Evolutionary conservation across 768 basidiomycete genomes (phyloP).

Genomic region (Trametes coccinea): DNA sequence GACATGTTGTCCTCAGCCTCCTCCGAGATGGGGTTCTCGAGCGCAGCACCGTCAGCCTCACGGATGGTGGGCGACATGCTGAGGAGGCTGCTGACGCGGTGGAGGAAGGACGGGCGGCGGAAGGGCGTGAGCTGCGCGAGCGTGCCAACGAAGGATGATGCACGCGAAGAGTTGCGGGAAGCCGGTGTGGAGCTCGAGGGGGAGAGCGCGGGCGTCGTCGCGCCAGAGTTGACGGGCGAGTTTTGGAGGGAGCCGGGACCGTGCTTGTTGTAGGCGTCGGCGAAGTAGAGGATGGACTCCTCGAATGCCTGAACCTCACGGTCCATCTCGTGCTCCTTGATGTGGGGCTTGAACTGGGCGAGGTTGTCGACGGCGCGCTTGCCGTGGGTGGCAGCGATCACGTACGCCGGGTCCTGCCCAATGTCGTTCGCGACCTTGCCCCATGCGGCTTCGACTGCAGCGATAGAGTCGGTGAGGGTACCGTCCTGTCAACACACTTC

Average conservation of each 20-base stretch:
- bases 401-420: constrained; percentile 63
- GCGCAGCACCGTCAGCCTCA: constrained; percentile 32
- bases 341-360: constrained; percentile 56
- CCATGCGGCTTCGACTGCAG: constrained; percentile 77
- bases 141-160: constrained; percentile 41
- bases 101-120: constrained; percentile 50
- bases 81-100: constrained; percentile 43
- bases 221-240: constrained; percentile 37
- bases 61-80: constrained; percentile 38
- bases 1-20: constrained; percentile 21
- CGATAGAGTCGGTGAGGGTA: constrained; percentile 73
- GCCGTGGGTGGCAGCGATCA: constrained; percentile 77
- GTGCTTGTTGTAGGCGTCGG: constrained; percentile 54
- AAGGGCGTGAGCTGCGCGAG: constrained; percentile 30
- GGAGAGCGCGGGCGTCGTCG: constrained; percentile 44
- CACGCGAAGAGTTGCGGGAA: constrained; percentile 46
- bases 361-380: constrained; percentile 79
- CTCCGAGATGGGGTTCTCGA: constrained; percentile 35
- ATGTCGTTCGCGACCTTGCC: constrained; percentile 69
- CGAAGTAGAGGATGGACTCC: constrained; percentile 62
- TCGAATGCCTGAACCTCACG: constrained; percentile 62
- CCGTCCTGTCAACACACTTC: constrained; percentile 49
- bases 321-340: constrained; percentile 57
- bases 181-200: constrained; percentile 41
- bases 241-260: constrained; percentile 39